Percentiles rank a stretch among this genome's conserved stretches.
phyloP scores from a whole-genome alignment of 495 filamentous ascomycete genomes.

The Neurospora discreta region DNA sequence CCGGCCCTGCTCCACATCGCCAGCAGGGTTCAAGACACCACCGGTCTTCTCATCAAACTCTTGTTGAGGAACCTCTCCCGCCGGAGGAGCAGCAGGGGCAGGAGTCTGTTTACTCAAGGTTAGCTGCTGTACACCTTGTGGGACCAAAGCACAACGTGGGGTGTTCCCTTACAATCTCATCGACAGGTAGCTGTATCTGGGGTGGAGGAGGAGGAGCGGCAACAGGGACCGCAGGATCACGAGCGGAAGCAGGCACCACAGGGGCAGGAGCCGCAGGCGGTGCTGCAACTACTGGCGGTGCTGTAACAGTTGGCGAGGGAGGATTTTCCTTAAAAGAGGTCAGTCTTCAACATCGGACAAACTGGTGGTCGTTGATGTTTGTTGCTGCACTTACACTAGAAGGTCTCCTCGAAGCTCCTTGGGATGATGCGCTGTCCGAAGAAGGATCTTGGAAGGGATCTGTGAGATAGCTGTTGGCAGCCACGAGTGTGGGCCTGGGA shows the following conservation, averaged over 20 bases:
- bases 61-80: constrained; percentile 7
- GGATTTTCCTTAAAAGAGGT: not conserved
- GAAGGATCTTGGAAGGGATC: constrained; percentile 21
- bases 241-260: not conserved
- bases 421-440: constrained; percentile 7
- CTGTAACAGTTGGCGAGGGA: not conserved
- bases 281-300: not conserved
- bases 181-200: not conserved
- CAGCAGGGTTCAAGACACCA: not conserved
- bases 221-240: not conserved
- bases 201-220: not conserved
- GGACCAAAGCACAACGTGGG: not conserved
- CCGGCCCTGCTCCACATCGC: constrained; percentile 4
- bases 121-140: not conserved
- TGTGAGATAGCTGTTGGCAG: not conserved
- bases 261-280: not conserved
- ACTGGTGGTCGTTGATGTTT: not conserved
- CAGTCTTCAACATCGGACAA: not conserved
- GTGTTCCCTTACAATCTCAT: not conserved
- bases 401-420: constrained; percentile 10
- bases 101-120: constrained; percentile 4
- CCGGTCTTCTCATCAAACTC: constrained; percentile 7
- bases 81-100: not conserved
- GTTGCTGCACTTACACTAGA: constrained; percentile 7
- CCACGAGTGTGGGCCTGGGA: not conserved